Conservation (phyloP, 495 filamentous ascomycete species). For the Chaetomium cochliodes region DNA sequence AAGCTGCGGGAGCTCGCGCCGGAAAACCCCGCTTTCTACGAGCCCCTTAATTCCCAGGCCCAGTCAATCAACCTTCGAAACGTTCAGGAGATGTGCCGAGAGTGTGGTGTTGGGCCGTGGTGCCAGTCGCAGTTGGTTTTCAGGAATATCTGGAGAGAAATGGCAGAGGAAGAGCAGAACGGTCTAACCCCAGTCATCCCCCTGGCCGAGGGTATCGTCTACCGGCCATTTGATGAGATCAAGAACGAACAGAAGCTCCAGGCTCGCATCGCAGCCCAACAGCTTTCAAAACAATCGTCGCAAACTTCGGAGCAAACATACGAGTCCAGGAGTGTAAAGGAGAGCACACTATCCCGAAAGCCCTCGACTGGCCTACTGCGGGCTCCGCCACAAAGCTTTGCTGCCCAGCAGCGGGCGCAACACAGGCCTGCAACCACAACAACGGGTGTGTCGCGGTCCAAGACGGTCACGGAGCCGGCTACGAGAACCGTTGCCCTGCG, state of each 20-base stretch:
- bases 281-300: conserved; percentile 19
- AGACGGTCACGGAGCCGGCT: conserved; percentile 27
- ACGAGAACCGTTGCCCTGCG: conserved; percentile 20
- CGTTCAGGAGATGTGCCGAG: conserved; percentile 44
- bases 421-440: conserved; percentile 35
- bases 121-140: conserved; percentile 41
- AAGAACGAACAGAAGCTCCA: conserved; percentile 38
- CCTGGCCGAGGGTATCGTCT: conserved; percentile 65
- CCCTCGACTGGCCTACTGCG: conserved; percentile 38
- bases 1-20: conserved; percentile 53
- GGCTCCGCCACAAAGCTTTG: conserved; percentile 55
- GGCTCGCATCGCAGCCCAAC: conserved; percentile 28
- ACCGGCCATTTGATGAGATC: conserved; percentile 54
- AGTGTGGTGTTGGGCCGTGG: conserved; percentile 54
- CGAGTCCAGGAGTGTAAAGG: conserved; percentile 31
- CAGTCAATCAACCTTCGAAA: conserved; percentile 37
- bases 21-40: conserved; percentile 45
- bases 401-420: conserved; percentile 57
- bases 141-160: conserved; percentile 65
- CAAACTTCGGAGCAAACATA: conserved; percentile 21
- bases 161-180: conserved; percentile 66
- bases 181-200: conserved; percentile 69
- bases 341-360: conserved; percentile 24
- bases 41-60: conserved; percentile 23
- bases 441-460: conserved; percentile 21